These are phyloP conservation scores for Neobulgaria alba DNA, from an alignment of 2,329 filamentous ascomycete genomes.

Conservation along the genomic window DNA sequence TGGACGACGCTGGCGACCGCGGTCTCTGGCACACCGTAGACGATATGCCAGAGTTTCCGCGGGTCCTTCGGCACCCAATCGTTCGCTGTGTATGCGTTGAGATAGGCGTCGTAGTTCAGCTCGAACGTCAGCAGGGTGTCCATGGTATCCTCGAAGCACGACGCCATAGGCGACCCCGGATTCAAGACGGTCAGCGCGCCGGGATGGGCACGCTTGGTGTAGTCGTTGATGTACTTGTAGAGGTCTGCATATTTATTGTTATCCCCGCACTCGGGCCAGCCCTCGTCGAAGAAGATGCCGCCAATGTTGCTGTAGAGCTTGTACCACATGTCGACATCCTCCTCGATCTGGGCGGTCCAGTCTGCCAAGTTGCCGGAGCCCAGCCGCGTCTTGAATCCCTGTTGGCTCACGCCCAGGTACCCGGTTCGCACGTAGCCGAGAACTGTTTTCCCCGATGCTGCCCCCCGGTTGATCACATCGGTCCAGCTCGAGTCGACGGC, in stretches of 20 bases:
- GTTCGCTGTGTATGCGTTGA: slow-evolving; percentile 16
- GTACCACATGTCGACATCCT: slow-evolving; percentile 23
- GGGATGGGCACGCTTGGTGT: slow-evolving; percentile 21
- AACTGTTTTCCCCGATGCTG: slow-evolving; percentile 5
- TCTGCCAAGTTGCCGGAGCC: slow-evolving; percentile 15
- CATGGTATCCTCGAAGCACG: slow-evolving; percentile 28
- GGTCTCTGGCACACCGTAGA: slow-evolving; percentile 23
- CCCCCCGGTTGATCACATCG: slow-evolving; percentile 5
- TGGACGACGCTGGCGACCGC: slow-evolving; percentile 3
- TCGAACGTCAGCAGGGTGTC: slow-evolving; percentile 29
- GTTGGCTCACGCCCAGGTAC: slow-evolving; percentile 8
- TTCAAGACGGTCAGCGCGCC: slow-evolving; percentile 23
- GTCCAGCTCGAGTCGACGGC: slow-evolving; percentile 4
- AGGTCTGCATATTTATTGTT: slow-evolving; percentile 25
- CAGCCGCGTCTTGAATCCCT: slow-evolving; percentile 15
- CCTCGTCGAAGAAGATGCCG: slow-evolving; percentile 30
- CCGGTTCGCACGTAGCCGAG: slow-evolving; percentile 10
- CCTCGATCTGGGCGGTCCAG: slow-evolving; percentile 22
- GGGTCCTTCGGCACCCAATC: slow-evolving; percentile 25
- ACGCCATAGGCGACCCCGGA: slow-evolving; percentile 17
- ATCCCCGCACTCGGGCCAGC: slow-evolving; percentile 23
- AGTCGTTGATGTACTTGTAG: slow-evolving; percentile 22
- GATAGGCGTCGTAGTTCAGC: slow-evolving; percentile 22
- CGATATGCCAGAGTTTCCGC: slow-evolving; percentile 29
- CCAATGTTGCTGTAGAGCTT: slow-evolving; percentile 16